Percentiles rank a stretch among this genome's conserved stretches.
Conservation (phyloP, 225 moss, liverwort and hornwort species). For the Anthoceros angustus region DNA sequence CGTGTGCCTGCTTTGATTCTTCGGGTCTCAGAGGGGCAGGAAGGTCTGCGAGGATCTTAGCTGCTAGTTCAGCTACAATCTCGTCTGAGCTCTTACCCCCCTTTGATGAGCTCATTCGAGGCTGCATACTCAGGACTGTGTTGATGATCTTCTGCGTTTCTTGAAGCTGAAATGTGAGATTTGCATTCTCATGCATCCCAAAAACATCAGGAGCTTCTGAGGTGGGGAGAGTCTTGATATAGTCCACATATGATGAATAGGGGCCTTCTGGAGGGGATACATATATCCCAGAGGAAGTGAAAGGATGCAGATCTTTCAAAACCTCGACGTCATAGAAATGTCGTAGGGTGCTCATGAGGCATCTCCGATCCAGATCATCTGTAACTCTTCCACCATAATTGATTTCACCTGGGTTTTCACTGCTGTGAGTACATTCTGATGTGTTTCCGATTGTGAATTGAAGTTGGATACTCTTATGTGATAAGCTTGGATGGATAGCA, state of each 20-base stretch:
- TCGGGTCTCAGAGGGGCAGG: constrained; percentile 18
- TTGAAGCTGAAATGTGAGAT: constrained; percentile 73
- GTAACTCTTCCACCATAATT: constrained; percentile 88
- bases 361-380: constrained; percentile 66
- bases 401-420: constrained; percentile 44
- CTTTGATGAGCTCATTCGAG: constrained; percentile 36
- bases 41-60: constrained; percentile 27
- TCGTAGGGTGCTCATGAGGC: constrained; percentile 66
- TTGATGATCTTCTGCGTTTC: constrained; percentile 68
- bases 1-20: constrained; percentile 24
- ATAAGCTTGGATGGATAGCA: no score
- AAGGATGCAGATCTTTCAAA: constrained; percentile 35
- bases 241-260: constrained; percentile 42
- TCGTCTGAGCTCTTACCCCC: constrained; percentile 45
- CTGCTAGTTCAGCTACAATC: constrained; percentile 41
- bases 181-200: constrained; percentile 93
- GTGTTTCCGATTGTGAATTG: neutral
- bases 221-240: constrained; percentile 49
- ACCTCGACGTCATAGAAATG: constrained; percentile 46
- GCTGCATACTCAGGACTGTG: constrained; percentile 60
- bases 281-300: constrained; percentile 39
- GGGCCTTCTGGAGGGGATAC: constrained; percentile 39
- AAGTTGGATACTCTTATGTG: neutral
- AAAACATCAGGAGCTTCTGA: constrained; percentile 83
- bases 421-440: neutral